phyloP scores from a whole-genome alignment of 192 early-diverging fungal genomes.

The Phlyctochytrium planicorne region DNA sequence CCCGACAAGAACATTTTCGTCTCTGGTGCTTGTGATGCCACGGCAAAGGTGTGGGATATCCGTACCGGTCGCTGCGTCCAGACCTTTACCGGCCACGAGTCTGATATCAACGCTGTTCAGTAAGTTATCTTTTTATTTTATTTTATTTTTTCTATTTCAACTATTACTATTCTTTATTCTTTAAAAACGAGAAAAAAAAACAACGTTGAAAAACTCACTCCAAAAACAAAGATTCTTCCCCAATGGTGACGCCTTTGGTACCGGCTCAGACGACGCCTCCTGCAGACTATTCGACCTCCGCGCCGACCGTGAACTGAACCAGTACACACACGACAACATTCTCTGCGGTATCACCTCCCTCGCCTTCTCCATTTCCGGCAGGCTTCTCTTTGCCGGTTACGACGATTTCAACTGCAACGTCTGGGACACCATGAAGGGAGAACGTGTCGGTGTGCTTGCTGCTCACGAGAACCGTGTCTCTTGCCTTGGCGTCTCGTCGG shows the following conservation, averaged over 20 bases:
- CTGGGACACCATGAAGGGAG: constrained; percentile 97
- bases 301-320: constrained; percentile 96
- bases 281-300: constrained; percentile 97
- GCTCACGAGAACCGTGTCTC: constrained; percentile 97
- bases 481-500: constrained; percentile 93
- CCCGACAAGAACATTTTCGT: constrained; percentile 97
- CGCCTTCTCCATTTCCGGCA: constrained; percentile 94
- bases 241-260: constrained; percentile 96
- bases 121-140: constrained; percentile 37
- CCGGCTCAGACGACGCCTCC: constrained; percentile 97
- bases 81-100: constrained; percentile 97
- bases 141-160: neutral
- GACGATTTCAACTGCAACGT: constrained; percentile 99
- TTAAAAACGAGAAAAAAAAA: constrained; percentile 7
- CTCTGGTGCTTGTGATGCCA: constrained; percentile 97
- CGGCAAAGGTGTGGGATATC: constrained; percentile 99
- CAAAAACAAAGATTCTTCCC: constrained; percentile 99
- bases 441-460: constrained; percentile 88
- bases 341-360: constrained; percentile 98
- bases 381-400: constrained; percentile 96
- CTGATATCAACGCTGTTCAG: constrained; percentile 98
- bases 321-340: constrained; percentile 98
- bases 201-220: constrained; percentile 13
- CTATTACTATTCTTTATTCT: neutral
- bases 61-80: constrained; percentile 94